Base-by-base conservation (phyloP, 2,329 filamentous ascomycete genomes). In the Helminthosporium solani region DNA sequence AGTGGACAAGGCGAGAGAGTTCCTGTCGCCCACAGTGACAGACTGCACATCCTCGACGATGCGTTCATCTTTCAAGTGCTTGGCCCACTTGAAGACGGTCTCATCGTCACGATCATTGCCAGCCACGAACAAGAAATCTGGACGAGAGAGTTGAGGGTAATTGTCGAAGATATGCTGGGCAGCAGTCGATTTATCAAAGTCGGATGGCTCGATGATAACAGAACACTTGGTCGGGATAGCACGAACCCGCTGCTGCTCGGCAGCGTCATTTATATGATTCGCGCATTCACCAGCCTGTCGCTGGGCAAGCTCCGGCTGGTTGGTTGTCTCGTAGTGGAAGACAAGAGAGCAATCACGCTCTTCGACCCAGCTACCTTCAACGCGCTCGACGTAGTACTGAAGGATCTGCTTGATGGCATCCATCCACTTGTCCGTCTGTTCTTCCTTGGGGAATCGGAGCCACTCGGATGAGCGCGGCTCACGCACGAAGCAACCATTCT, bases 21-120 rank as follows among this genome's bases (percentile, higher is more conserved):
- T 96, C 52, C 90, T 82, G 63, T 81, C 88, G 40, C 91, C 90
- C 28, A 97, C 75, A 54, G 88, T 95, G 18, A 96, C 90, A 2
- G 91, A 96, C 51, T 87, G 84, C 3, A 94, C 88, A 44, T 89
- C 78, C 40, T 58, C 44, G 38, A 77, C 54, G 8, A 54, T 49
- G 14, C 56, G 72, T 15, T 79, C 78, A 2, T 79, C 77, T 18
- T 78, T 78, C 9, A 96, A 74, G 39, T 82, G 78, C 71, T 96
- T 96, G 15, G 92, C 94, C 92, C 94, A 97, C 52, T 85, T 85
- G 74, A 96, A 97, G 16, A 96, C 87, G 58, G 89, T 87, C 66
- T 97, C 92, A 56, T 97, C 94, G 58, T 96, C 92, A 25, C 92
- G 85, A 33, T 91, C 90, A 63, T 96, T 91, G 30, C 92, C 92